These are phyloP conservation scores for Naganishia vaughanmartiniae DNA, from an alignment of 768 basidiomycete species.

Conservation along the genomic window DNA sequence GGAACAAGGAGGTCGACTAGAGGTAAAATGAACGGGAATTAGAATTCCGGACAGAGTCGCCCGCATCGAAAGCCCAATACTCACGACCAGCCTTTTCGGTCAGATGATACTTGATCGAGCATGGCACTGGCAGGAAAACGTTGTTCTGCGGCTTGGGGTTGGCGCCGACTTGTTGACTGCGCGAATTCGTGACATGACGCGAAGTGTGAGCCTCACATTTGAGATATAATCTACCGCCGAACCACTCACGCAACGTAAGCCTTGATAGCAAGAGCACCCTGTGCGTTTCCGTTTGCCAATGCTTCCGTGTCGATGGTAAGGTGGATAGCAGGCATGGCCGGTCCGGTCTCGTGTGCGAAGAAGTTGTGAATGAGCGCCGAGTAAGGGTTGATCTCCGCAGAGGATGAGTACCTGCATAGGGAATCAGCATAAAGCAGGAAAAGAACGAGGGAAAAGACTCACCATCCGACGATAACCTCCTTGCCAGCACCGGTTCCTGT, in stretches of 20 bases:
- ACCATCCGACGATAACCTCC: slow-evolving; percentile 92
- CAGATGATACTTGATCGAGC: slow-evolving; percentile 75
- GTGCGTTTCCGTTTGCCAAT: slow-evolving; percentile 56
- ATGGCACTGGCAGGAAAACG: slow-evolving; percentile 89
- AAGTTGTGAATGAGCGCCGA: slow-evolving; percentile 97
- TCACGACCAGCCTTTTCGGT: slow-evolving; percentile 80
- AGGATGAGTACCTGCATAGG: slow-evolving; percentile 80
- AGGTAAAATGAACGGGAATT: slow-evolving; percentile 9
- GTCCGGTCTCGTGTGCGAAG: slow-evolving; percentile 85
- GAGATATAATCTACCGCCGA: background rate
- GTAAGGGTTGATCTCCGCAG: slow-evolving; percentile 84
- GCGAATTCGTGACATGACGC: background rate
- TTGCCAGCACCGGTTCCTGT: slow-evolving; percentile 62
- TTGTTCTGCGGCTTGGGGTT: slow-evolving; percentile 89
- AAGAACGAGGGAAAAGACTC: slow-evolving; percentile 44
- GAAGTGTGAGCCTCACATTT: background rate
- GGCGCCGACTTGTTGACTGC: slow-evolving; percentile 73
- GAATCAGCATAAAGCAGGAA: background rate
- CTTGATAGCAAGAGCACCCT: slow-evolving; percentile 67
- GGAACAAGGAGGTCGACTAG: slow-evolving; percentile 70
- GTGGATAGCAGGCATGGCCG: slow-evolving; percentile 72
- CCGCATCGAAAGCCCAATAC: slow-evolving; percentile 46
- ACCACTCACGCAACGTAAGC: slow-evolving; percentile 74
- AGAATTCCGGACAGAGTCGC: slow-evolving; percentile 8
- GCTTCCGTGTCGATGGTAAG: slow-evolving; percentile 79